Evolutionary conservation across 371 early-diverging fungal species (phyloP).

Genomic region (Mortierella sp.): DNA sequence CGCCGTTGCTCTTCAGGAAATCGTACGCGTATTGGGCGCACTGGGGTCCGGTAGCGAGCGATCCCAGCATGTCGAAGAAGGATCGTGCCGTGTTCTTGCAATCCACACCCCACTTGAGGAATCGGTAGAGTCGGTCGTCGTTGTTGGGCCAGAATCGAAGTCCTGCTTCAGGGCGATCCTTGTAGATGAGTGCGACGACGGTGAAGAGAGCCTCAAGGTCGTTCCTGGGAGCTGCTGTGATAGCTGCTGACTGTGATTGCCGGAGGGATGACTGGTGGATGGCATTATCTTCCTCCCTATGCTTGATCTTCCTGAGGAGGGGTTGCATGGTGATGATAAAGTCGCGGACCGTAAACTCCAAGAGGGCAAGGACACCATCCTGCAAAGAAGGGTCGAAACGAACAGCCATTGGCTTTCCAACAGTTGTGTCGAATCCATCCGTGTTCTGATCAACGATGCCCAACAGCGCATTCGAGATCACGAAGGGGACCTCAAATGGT

Average conservation of each 20-base stretch:
- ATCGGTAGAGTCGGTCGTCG: slow-evolving; percentile 71
- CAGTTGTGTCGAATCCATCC: slow-evolving; percentile 53
- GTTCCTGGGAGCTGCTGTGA: slow-evolving; percentile 59
- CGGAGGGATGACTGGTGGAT: slow-evolving; percentile 57
- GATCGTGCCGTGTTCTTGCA: slow-evolving; percentile 70
- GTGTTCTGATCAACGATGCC: slow-evolving; percentile 51
- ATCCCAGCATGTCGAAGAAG: slow-evolving; percentile 81
- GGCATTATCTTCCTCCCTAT: slow-evolving; percentile 80
- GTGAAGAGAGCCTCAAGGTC: slow-evolving; percentile 77
- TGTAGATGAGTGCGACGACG: slow-evolving; percentile 79
- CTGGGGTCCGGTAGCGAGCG: slow-evolving; percentile 76
- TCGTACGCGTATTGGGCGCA: slow-evolving; percentile 74
- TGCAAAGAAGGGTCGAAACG: slow-evolving; percentile 36
- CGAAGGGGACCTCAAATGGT: slow-evolving; percentile 57
- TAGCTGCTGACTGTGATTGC: slow-evolving; percentile 34
- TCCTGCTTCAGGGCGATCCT: slow-evolving; percentile 81
- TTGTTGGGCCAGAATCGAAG: slow-evolving; percentile 81
- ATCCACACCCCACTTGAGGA: slow-evolving; percentile 81
- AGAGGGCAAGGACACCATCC: slow-evolving; percentile 68
- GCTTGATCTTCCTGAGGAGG: slow-evolving; percentile 74
- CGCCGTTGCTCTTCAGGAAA: slow-evolving; percentile 65
- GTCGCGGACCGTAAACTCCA: slow-evolving; percentile 64
- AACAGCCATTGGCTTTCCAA: slow-evolving; percentile 45
- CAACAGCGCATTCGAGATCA: slow-evolving; percentile 59
- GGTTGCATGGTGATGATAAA: slow-evolving; percentile 69